Conservation (phyloP, 2,329 filamentous ascomycete species). For the Xylaria arbuscula region DNA sequence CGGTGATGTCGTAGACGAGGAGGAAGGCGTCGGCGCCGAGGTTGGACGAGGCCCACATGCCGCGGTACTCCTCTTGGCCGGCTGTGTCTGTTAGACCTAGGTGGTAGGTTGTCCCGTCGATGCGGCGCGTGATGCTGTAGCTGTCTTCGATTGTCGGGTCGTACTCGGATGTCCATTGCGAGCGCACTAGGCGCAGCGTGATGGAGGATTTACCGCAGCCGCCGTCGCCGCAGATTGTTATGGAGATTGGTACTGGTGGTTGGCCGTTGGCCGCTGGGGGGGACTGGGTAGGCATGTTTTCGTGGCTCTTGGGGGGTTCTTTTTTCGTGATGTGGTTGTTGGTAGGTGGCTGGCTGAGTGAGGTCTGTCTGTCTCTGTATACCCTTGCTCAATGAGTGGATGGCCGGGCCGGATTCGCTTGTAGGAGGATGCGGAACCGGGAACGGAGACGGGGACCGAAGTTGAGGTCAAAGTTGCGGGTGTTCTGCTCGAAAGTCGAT, state of each 20-base stretch:
- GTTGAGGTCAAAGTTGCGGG: not conserved
- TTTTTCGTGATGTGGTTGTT: too few relatives aligned
- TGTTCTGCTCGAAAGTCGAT: not conserved
- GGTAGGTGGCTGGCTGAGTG: not conserved
- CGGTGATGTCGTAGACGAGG: conserved; percentile 89
- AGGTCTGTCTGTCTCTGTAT: not conserved
- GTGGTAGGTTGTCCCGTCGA: conserved; percentile 84
- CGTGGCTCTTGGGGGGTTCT: conserved; percentile 1
- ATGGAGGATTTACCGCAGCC: conserved; percentile 88
- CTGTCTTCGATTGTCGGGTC: conserved; percentile 86
- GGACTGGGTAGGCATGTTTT: conserved; percentile 25
- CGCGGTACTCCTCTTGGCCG: conserved; percentile 90
- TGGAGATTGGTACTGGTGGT: conserved; percentile 69
- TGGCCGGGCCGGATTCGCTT: not conserved
- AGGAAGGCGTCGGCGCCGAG: conserved; percentile 84
- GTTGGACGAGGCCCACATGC: conserved; percentile 85
- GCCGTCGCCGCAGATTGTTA: conserved; percentile 88
- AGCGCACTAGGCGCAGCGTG: conserved; percentile 82
- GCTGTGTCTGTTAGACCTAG: conserved; percentile 84
- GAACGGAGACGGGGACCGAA: not conserved
- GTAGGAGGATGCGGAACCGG: not conserved
- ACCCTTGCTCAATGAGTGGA: too few relatives aligned
- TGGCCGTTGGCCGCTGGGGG: conserved; percentile 42
- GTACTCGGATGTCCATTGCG: conserved; percentile 86
- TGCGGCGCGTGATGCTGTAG: conserved; percentile 82